Conservation (phyloP, 805 yeast genomes). For the Ogataea degrootiae region DNA sequence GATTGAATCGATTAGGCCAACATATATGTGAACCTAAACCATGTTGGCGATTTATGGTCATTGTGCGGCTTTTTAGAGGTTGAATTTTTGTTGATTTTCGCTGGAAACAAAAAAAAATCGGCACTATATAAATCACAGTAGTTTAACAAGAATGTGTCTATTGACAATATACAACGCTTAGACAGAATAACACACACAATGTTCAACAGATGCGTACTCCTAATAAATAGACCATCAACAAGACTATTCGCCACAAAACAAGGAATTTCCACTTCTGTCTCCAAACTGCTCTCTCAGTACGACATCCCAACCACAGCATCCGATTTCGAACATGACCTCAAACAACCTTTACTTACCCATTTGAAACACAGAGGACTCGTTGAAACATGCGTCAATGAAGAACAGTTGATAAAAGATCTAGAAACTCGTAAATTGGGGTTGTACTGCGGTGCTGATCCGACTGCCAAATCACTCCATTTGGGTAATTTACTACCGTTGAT, state of each 20-base stretch:
- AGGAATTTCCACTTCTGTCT: conserved; percentile 15
- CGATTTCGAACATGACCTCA: conserved; percentile 28
- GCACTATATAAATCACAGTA: not conserved
- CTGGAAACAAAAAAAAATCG: not conserved
- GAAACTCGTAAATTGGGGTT: conserved; percentile 43
- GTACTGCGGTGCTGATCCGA: conserved; percentile 96
- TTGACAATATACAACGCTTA: no score
- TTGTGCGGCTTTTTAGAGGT: no score
- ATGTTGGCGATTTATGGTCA: no score
- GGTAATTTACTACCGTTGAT: conserved; percentile 88
- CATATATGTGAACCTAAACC: no score
- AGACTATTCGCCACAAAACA: not conserved
- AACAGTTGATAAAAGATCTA: conserved; percentile 18
- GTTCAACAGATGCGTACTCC: no score
- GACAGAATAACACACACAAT: no score
- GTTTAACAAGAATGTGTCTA: no score
- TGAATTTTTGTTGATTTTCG: not conserved
- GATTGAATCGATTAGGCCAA: no score
- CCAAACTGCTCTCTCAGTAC: conserved; percentile 14
- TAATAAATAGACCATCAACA: no score
- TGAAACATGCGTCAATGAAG: conserved; percentile 36
- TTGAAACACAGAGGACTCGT: conserved; percentile 44
- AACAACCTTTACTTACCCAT: conserved; percentile 36
- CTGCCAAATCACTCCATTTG: conserved; percentile 82
- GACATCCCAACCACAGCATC: conserved; percentile 15